phyloP scores from a whole-genome alignment of 2,329 filamentous ascomycete genomes.

The Mollisiaceae sp. region DNA sequence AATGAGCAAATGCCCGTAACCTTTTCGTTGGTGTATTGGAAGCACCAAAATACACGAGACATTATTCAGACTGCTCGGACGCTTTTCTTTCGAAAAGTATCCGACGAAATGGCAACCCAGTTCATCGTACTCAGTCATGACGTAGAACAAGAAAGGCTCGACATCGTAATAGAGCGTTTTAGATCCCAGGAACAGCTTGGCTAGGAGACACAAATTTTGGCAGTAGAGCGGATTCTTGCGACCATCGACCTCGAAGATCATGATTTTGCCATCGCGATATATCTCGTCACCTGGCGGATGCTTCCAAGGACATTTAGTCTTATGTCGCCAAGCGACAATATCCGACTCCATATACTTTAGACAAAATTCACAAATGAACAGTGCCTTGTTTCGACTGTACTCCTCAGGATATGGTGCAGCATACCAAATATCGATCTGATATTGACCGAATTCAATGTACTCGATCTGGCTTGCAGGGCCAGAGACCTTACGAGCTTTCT shows the following conservation, averaged over 20 bases:
- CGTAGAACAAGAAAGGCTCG: conserved; percentile 95
- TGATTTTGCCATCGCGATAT: conserved; percentile 87
- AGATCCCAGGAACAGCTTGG: conserved; percentile 96
- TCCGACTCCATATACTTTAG: conserved; percentile 99
- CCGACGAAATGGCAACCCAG: conserved; percentile 95
- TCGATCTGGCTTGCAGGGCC: conserved; percentile 95
- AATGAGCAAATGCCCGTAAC: conserved; percentile 94
- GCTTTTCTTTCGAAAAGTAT: conserved; percentile 99
- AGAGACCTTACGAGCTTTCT: conserved; percentile 75
- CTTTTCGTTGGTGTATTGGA: conserved; percentile 95
- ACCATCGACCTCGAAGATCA: conserved; percentile 97
- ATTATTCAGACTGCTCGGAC: conserved; percentile 92
- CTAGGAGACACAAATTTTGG: conserved; percentile 93
- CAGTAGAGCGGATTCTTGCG: conserved; percentile 98
- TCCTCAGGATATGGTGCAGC: conserved; percentile 97
- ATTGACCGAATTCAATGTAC: conserved; percentile 96
- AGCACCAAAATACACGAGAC: conserved; percentile 96
- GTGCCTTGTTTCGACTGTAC: conserved; percentile 92
- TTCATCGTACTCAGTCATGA: conserved; percentile 92
- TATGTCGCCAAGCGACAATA: conserved; percentile 97
- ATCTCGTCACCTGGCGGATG: conserved; percentile 98
- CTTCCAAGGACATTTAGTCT: conserved; percentile 94
- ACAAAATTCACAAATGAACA: conserved; percentile 99
- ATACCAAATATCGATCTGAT: conserved; percentile 99
- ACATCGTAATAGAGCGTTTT: conserved; percentile 99